Evolutionary conservation across 2,329 filamentous ascomycete species (phyloP), one percentile per base, ranked within the genome.

Genomic region (Septoria petroselini): DNA sequence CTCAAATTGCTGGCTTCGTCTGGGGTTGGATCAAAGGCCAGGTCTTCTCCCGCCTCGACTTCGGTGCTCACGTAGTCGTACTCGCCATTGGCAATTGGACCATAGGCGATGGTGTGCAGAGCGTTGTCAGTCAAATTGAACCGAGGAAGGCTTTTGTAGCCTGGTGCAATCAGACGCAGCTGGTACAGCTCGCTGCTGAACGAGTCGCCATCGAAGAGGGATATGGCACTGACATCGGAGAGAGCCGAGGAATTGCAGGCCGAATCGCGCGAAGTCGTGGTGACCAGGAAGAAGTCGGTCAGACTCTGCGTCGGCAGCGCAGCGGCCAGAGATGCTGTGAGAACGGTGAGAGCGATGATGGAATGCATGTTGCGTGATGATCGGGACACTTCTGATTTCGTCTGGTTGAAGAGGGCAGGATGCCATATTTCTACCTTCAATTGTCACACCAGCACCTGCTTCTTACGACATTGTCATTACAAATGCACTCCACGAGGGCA

Each of bases 211-310:
- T 69, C 65, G 57, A 70, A 72, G 46, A 72, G 61, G 0, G 68
- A 69, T 7, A 65, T 70, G 4, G 69, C 68, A 25, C 63, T 67
- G 21, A 71, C 70, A 44, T 64, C 57, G 19, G 63, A 58, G 6
- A 72, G 64, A 14, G 58, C 43, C 6, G 64, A 64, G 15, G 66
- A 62, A 51, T 68, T 65, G 15, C 48, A 35, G 6, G 55, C 55
- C 4, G 59, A 33, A 17, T 55, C 43, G 27, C 57, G 47, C 44
- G 67, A 65, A 38, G 64, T 53, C 12, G 70, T 69, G 2, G 70
- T 71, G n/a, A 72, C 68, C 50, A 73, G 68, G 49, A 67, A 63
- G 63, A 72, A 71, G 48, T 65, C 57, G 30, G 58, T 59, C 29
- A 39, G 52, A 29, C 48, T 49, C 40, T 52, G 39, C 21, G 38